Conservation (phyloP, 495 filamentous ascomycete species). For the Penicillium waksmanii region DNA sequence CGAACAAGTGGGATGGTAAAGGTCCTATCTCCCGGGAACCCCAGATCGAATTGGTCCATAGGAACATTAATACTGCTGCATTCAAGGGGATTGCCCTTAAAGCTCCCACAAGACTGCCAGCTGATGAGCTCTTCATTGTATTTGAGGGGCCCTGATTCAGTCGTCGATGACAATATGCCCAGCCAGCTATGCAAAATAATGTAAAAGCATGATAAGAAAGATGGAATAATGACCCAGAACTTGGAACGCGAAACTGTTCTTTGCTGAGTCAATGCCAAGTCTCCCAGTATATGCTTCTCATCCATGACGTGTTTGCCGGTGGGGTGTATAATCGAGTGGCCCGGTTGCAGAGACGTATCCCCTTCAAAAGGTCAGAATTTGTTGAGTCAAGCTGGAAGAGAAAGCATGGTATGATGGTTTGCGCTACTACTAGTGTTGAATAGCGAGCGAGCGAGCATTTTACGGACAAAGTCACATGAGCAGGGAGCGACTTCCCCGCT, state of each 20-base stretch:
- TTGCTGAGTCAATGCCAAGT: not conserved
- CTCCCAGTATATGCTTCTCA: conserved; percentile 7
- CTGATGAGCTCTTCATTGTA: conserved; percentile 41
- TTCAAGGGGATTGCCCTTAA: conserved; percentile 33
- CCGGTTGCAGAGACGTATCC: too few species aligned
- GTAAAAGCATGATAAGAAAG: conserved; percentile 3
- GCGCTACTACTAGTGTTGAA: too few species aligned
- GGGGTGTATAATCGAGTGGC: conserved; percentile 2
- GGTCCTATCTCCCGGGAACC: conserved; percentile 29
- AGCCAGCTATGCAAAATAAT: conserved; percentile 5
- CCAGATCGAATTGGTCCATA: conserved; percentile 48
- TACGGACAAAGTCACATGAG: too few species aligned
- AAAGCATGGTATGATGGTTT: too few species aligned
- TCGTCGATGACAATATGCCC: conserved; percentile 3
- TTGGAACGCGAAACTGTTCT: conserved; percentile 1
- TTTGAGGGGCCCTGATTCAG: not conserved
- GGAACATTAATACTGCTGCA: conserved; percentile 35
- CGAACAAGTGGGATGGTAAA: conserved; percentile 50
- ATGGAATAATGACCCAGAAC: not conserved
- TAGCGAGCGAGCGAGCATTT: too few species aligned
- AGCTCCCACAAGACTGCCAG: conserved; percentile 42
- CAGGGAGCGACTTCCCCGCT: too few species aligned
- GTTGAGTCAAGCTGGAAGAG: too few species aligned
- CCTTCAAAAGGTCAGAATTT: too few species aligned
- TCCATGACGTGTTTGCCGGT: conserved; percentile 5